These are phyloP conservation scores for Dunaliella primolecta DNA, from an alignment of 139 green algal genomes.

Conservation along the genomic window DNA sequence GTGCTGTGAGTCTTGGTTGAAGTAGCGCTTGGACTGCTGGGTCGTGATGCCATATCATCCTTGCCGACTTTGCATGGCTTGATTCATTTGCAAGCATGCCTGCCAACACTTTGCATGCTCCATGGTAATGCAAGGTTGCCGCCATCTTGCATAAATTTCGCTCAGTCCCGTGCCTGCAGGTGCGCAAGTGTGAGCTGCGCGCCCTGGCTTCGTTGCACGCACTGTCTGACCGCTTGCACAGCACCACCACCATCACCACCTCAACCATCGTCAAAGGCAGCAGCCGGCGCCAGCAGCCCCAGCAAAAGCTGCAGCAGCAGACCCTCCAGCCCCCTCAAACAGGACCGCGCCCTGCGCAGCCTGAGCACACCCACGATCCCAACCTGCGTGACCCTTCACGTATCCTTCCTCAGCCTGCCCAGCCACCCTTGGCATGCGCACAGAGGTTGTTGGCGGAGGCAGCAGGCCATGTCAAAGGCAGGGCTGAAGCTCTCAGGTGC, in stretches of 20 bases:
- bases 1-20: too few relatives aligned
- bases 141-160: too few relatives aligned
- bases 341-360: too few relatives aligned
- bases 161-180: too few relatives aligned
- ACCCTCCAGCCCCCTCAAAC: background rate
- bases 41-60: too few relatives aligned
- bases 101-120: too few relatives aligned
- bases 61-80: too few relatives aligned
- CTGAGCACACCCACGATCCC: too few relatives aligned
- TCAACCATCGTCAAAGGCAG: conserved; percentile 1
- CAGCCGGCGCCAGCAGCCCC: background rate
- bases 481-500: conserved; percentile 41
- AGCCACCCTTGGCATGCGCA: conserved; percentile 23
- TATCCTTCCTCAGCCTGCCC: background rate
- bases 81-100: too few relatives aligned
- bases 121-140: too few relatives aligned
- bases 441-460: conserved; percentile 24
- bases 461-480: conserved; percentile 26
- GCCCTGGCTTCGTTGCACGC: conserved; percentile 24
- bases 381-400: too few relatives aligned
- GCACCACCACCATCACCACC: background rate
- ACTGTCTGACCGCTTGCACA: background rate
- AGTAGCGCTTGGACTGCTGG: too few relatives aligned
- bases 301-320: conserved; percentile 13
- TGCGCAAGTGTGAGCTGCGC: background rate